Conservation (phyloP, 345 rosid species). For the Syzygium oleosum region DNA sequence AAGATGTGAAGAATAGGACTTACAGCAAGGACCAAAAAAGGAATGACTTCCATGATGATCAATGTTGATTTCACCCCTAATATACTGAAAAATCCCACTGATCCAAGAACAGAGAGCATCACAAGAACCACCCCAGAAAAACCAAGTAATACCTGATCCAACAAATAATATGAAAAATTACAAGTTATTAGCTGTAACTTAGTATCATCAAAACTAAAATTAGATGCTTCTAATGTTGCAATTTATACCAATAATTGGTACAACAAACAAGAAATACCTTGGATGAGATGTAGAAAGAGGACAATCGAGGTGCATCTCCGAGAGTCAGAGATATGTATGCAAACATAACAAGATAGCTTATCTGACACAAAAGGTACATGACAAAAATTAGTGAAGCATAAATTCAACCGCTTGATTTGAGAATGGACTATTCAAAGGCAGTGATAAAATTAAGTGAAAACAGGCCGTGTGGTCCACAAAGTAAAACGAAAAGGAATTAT, state of each 20-base stretch:
- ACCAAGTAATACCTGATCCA: conserved; percentile 80
- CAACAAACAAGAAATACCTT: conserved; percentile 40
- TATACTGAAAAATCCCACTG: conserved; percentile 93
- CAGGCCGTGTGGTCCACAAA: not conserved
- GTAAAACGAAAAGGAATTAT: not conserved
- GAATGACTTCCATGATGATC: conserved; percentile 97
- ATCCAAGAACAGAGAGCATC: conserved; percentile 92
- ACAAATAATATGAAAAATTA: conserved; percentile 4
- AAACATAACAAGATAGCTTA: conserved; percentile 98
- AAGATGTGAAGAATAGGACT: conserved; percentile 22
- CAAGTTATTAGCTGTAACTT: not conserved
- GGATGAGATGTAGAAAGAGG: conserved; percentile 73
- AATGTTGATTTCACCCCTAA: conserved; percentile 90
- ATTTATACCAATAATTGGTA: not conserved
- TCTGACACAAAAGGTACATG: conserved; percentile 34
- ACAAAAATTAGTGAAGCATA: not conserved
- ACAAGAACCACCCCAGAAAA: conserved; percentile 94
- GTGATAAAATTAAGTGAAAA: not conserved
- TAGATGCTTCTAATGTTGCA: not conserved
- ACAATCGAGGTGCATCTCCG: conserved; percentile 65
- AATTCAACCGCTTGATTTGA: not conserved
- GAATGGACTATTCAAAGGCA: not conserved
- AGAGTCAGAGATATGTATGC: conserved; percentile 88
- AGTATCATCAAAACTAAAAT: not conserved
- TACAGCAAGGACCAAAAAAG: conserved; percentile 97